Percentiles rank a stretch among this genome's conserved stretches.
Evolutionary conservation across 2,329 filamentous ascomycete genomes (phyloP).

Genomic region (Colletotrichum somersetense): DNA sequence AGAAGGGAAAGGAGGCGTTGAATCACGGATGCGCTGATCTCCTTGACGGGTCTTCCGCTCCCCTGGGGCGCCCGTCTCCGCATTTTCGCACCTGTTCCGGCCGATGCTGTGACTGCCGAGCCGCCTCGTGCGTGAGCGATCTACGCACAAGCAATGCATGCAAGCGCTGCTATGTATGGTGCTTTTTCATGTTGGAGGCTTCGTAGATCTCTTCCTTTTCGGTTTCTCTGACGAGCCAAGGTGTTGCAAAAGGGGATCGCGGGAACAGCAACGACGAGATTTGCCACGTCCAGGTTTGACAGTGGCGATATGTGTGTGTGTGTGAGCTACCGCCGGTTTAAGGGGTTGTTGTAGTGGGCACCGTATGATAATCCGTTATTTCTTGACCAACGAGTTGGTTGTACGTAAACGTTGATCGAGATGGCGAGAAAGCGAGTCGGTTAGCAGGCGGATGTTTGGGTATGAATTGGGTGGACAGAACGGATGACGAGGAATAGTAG

Average conservation of each 20-base stretch:
- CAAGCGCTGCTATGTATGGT: constrained; percentile 15
- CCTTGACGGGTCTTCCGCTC: constrained; percentile 7
- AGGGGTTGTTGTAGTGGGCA: background rate
- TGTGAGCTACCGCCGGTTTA: background rate
- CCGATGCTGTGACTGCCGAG: constrained; percentile 28
- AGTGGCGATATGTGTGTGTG: background rate
- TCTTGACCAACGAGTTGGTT: background rate
- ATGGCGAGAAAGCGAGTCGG: background rate
- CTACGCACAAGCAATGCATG: constrained; percentile 25
- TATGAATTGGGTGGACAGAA: background rate
- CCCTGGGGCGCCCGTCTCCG: background rate
- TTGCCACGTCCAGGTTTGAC: background rate
- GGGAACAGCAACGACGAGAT: background rate
- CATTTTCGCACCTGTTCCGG: constrained; percentile 25
- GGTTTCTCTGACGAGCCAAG: constrained; percentile 19
- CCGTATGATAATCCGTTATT: background rate
- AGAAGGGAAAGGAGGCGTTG: constrained; percentile 1
- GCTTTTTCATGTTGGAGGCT: background rate
- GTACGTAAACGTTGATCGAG: background rate
- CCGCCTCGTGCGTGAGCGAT: constrained; percentile 23
- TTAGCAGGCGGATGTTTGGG: background rate
- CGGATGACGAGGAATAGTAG: background rate
- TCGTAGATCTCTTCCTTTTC: constrained; percentile 13
- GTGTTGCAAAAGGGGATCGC: background rate
- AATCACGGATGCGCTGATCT: constrained; percentile 15